A percentile compares a stretch with the other conserved stretches of the same genome.
These are phyloP conservation scores for Prunus persica DNA, from an alignment of 306 rosid genomes.

Conservation along the genomic window DNA sequence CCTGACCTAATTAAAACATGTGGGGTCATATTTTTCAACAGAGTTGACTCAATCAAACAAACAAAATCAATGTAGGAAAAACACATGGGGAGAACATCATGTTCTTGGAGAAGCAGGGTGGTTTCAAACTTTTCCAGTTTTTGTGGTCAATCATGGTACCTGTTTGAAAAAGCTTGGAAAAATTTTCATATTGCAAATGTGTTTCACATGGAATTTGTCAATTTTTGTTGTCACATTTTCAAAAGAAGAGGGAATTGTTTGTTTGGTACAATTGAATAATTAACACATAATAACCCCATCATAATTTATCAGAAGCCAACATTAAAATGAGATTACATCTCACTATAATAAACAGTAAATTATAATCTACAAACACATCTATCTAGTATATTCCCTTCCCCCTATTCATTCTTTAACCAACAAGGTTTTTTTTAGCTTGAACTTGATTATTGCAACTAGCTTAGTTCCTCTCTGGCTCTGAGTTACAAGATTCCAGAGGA, in stretches of 20 bases:
- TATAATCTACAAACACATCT: conserved; percentile 13
- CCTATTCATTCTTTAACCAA: background rate
- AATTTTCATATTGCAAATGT: background rate
- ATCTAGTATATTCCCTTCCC: background rate
- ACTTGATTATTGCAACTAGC: conserved; percentile 2
- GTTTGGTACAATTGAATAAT: background rate
- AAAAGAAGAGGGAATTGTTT: no score
- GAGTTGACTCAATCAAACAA: conserved; percentile 5
- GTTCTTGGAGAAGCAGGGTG: background rate
- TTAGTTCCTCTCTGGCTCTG: no score
- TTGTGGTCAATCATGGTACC: background rate
- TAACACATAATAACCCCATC: background rate
- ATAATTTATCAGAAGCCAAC: conserved; percentile 3
- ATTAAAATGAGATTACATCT: background rate
- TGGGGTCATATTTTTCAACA: conserved; percentile 1
- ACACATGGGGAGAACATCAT: background rate
- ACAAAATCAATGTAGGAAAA: background rate
- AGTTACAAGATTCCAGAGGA: conserved; percentile 33
- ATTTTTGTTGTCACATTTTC: background rate
- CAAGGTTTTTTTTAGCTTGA: background rate
- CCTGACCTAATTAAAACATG: background rate
- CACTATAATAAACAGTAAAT: background rate
- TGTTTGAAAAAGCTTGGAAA: conserved; percentile 1
- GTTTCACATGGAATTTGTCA: background rate
- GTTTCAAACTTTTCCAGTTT: conserved; percentile 16